Evolutionary conservation across 177 flowering plant species (phyloP).

Genomic region (Vitis hybrid): DNA sequence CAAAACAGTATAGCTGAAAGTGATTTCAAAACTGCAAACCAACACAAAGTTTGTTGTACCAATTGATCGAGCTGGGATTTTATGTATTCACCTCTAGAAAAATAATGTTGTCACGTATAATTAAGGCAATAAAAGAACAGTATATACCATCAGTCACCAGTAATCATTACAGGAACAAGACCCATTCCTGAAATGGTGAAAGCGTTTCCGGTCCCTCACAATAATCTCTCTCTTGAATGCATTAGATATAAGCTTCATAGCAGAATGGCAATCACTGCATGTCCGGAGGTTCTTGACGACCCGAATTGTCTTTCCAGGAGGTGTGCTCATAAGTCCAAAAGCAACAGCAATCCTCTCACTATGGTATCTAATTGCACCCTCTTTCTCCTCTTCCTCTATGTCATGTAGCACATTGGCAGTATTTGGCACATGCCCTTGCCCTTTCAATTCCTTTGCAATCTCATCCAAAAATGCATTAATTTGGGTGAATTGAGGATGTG

Average conservation of each 20-base stretch:
- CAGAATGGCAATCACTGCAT: slow-evolving; percentile 28
- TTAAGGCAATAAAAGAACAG: too few species aligned
- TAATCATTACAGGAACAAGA: slow-evolving; percentile 25
- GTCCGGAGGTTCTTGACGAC: slow-evolving; percentile 38
- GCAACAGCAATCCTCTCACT: slow-evolving; percentile 46
- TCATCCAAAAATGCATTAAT: slow-evolving; percentile 35
- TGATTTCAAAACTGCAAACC: too few species aligned
- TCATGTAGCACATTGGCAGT: slow-evolving; percentile 36
- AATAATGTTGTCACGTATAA: too few species aligned
- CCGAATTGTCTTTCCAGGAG: slow-evolving; percentile 27
- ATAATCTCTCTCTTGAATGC: slow-evolving; percentile 19
- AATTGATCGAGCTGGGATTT: too few species aligned
- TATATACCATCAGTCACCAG: slow-evolving; percentile 15
- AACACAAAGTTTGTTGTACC: too few species aligned
- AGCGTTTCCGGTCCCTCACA: slow-evolving; percentile 21
- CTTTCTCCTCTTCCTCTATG: slow-evolving; percentile 50
- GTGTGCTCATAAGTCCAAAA: slow-evolving; percentile 38
- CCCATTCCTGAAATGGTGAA: slow-evolving; percentile 28
- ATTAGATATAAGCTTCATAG: slow-evolving; percentile 22
- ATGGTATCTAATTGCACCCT: slow-evolving; percentile 37
- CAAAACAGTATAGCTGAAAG: too few species aligned
- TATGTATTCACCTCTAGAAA: too few species aligned
- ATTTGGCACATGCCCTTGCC: slow-evolving; percentile 31
- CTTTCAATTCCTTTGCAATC: slow-evolving; percentile 27
- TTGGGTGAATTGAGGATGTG: slow-evolving; percentile 31